Evolutionary conservation across 2,329 filamentous ascomycete species (phyloP).

Genomic region (Arthroderma sp.): DNA sequence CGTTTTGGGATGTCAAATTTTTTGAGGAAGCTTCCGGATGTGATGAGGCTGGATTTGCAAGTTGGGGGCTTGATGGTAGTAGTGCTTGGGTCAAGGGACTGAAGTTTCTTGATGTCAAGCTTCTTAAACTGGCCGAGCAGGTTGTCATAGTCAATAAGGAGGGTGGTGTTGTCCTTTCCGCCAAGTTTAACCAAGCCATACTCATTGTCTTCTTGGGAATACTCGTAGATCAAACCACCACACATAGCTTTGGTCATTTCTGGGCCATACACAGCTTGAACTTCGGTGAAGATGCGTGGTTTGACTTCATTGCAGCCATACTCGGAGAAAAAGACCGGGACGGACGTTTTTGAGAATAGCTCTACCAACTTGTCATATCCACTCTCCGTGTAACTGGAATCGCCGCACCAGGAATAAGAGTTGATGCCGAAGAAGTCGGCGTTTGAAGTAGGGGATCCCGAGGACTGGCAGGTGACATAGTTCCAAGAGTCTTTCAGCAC

Average conservation of each 20-base stretch:
- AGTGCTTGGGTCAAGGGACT: conserved; percentile 48
- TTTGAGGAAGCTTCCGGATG: conserved; percentile 52
- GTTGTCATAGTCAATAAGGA: conserved; percentile 57
- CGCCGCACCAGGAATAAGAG: conserved; percentile 57
- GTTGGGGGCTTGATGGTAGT: conserved; percentile 46
- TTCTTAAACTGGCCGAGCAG: conserved; percentile 64
- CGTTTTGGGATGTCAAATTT: conserved; percentile 66
- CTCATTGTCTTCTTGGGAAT: conserved; percentile 37
- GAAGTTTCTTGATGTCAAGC: conserved; percentile 57
- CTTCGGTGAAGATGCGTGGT: conserved; percentile 50
- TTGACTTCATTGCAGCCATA: conserved; percentile 52
- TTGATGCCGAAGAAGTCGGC: conserved; percentile 57
- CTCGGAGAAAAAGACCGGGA: conserved; percentile 56
- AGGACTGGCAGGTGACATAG: conserved; percentile 48
- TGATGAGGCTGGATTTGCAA: conserved; percentile 58
- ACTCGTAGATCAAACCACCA: conserved; percentile 45
- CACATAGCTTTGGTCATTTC: conserved; percentile 49
- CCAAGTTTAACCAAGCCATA: conserved; percentile 51
- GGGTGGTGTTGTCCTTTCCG: conserved; percentile 44
- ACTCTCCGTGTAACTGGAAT: conserved; percentile 42
- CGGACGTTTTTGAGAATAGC: conserved; percentile 46
- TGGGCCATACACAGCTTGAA: conserved; percentile 46
- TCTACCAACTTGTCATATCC: conserved; percentile 47
- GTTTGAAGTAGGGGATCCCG: conserved; percentile 39
- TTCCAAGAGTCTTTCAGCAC: conserved; percentile 49